Conservation (phyloP, 257 asterid genomes). For the Solanum chiquidenum region DNA sequence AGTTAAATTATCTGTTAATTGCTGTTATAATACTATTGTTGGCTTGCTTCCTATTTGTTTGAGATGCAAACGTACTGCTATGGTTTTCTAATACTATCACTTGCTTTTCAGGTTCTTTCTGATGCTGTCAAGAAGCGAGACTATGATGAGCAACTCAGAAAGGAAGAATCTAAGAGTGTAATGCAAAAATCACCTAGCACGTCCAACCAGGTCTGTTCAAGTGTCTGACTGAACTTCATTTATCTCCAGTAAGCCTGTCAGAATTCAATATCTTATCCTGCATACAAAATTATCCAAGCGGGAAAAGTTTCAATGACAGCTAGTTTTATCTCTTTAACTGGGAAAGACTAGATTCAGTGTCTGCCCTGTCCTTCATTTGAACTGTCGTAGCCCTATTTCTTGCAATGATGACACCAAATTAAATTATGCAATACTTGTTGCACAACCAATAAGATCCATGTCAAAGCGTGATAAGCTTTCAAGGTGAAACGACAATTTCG, state of each 20-base stretch:
- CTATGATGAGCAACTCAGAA: slow-evolving; percentile 86
- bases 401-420: neutral
- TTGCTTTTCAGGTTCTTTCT: slow-evolving; percentile 66
- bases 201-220: slow-evolving; percentile 70
- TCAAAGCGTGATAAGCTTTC: neutral
- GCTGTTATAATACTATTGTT: neutral
- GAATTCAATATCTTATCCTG: neutral
- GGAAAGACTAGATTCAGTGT: neutral
- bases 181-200: slow-evolving; percentile 75
- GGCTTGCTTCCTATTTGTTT: slow-evolving; percentile 1
- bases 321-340: neutral
- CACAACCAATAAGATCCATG: neutral
- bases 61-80: slow-evolving; percentile 3
- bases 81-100: slow-evolving; percentile 14
- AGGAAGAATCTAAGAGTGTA: slow-evolving; percentile 75
- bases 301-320: neutral
- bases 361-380: neutral
- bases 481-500: neutral
- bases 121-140: slow-evolving; percentile 91
- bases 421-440: neutral
- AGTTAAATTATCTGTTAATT: neutral
- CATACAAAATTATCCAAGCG: neutral
- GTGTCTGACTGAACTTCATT: neutral
- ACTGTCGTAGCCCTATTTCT: neutral
- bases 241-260: neutral